Conservation (phyloP, 768 basidiomycete genomes). For the Punctularia strigosozonata region DNA sequence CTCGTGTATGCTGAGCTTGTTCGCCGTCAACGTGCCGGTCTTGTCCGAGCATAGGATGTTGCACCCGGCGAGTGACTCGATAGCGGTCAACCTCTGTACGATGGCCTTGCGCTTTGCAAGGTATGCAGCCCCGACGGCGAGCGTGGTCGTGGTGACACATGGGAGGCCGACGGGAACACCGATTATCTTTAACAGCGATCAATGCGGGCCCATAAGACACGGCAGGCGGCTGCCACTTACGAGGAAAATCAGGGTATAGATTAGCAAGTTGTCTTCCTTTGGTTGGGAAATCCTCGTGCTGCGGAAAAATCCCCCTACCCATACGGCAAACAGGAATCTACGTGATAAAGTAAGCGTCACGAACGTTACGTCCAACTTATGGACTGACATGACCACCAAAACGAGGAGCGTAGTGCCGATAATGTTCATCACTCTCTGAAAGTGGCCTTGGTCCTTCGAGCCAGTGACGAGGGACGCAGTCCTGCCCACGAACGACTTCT, state of each 20-base stretch:
- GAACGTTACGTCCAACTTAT: neutral
- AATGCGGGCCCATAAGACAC: neutral
- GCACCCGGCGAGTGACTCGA: slow-evolving; percentile 38
- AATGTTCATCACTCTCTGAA: slow-evolving; percentile 29
- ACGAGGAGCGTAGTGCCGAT: slow-evolving; percentile 33
- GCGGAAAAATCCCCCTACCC: slow-evolving; percentile 34
- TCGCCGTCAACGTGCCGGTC: slow-evolving; percentile 36
- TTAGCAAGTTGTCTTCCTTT: slow-evolving; percentile 30
- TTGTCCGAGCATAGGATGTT: slow-evolving; percentile 32
- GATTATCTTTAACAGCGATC: slow-evolving; percentile 19
- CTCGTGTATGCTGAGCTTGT: slow-evolving; percentile 35
- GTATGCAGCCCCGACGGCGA: slow-evolving; percentile 34
- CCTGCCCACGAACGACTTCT: slow-evolving; percentile 30
- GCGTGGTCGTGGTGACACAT: slow-evolving; percentile 28
- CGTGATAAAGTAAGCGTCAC: slow-evolving; percentile 25
- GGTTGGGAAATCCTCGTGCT: slow-evolving; percentile 25
- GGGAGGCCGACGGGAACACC: slow-evolving; percentile 39
- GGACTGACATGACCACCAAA: slow-evolving; percentile 9
- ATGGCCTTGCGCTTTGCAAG: slow-evolving; percentile 30
- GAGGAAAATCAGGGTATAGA: slow-evolving; percentile 29
- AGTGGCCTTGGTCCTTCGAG: slow-evolving; percentile 29
- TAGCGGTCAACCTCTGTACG: slow-evolving; percentile 37
- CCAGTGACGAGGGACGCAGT: slow-evolving; percentile 32
- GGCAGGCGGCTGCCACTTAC: slow-evolving; percentile 11
- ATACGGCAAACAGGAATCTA: slow-evolving; percentile 28